Percentiles rank a stretch among this genome's conserved stretches.
These are phyloP conservation scores for Eutrema japonicum DNA, from an alignment of 345 rosid species.

Conservation along the genomic window DNA sequence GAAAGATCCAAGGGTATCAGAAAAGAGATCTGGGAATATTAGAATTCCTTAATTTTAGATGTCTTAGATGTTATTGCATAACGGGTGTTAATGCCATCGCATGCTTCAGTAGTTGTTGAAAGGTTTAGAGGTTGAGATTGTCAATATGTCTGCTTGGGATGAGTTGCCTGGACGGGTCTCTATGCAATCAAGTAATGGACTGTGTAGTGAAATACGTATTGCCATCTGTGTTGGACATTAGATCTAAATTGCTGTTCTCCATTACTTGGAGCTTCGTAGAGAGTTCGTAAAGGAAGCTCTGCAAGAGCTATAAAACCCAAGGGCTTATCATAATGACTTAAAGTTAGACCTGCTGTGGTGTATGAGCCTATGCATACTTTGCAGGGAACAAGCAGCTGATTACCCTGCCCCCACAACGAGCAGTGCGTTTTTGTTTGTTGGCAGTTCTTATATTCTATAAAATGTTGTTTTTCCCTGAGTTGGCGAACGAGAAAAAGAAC, in stretches of 20 bases:
- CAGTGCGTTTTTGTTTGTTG: conserved; percentile 22
- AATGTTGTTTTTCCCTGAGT: not conserved
- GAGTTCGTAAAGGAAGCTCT: conserved; percentile 20
- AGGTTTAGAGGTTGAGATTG: conserved; percentile 11
- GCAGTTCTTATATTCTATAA: not conserved
- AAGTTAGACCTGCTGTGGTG: conserved; percentile 1
- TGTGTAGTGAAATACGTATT: not conserved
- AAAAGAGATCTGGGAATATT: conserved; percentile 8
- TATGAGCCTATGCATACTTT: not conserved
- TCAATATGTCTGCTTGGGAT: conserved; percentile 1
- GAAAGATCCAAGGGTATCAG: conserved; percentile 6
- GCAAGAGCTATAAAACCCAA: conserved; percentile 21
- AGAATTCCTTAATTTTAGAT: not conserved
- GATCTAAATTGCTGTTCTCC: not conserved
- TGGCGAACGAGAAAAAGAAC: not conserved
- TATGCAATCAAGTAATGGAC: not conserved
- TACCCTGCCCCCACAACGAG: conserved; percentile 5
- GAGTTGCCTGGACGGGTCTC: conserved; percentile 3
- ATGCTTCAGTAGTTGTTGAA: conserved; percentile 4
- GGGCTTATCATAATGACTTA: conserved; percentile 2
- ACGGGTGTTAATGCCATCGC: not conserved
- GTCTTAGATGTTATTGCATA: conserved; percentile 13
- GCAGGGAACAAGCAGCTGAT: conserved; percentile 14
- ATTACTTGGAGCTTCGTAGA: not conserved
- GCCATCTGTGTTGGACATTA: conserved; percentile 5